Conservation (phyloP, 1,284 basidiomycete genomes). For the Ganoderma leucocontextum region DNA sequence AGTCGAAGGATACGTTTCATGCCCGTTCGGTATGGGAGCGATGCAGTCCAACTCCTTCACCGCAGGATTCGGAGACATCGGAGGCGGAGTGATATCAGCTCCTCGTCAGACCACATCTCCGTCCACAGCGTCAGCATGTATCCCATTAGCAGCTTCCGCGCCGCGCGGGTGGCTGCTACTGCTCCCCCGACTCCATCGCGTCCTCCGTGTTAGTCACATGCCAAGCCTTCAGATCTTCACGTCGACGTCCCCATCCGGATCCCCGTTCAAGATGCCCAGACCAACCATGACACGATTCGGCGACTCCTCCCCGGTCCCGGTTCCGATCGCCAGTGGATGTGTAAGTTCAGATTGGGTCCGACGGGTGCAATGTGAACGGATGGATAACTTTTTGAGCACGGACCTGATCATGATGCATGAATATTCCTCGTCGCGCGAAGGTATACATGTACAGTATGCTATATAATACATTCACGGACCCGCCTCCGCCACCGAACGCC, state of each 20-base stretch:
- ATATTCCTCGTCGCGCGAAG: too few relatives aligned
- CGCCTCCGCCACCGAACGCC: too few relatives aligned
- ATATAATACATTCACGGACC: too few relatives aligned
- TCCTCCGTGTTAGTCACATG: not conserved
- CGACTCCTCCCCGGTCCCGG: not conserved
- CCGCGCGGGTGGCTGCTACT: not conserved
- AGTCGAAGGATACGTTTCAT: too few relatives aligned
- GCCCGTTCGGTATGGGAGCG: slow-evolving; percentile 6
- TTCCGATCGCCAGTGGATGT: not conserved
- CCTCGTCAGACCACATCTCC: not conserved
- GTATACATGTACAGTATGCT: too few relatives aligned
- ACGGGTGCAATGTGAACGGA: too few relatives aligned
- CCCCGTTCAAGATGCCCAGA: not conserved
- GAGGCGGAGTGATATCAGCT: not conserved
- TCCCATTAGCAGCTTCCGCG: not conserved
- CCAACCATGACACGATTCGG: not conserved
- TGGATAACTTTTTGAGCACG: too few relatives aligned
- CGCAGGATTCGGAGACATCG: not conserved
- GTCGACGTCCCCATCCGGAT: slow-evolving; percentile 15
- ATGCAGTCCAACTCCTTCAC: not conserved
- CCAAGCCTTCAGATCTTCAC: not conserved
- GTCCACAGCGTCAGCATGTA: not conserved
- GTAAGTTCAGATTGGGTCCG: too few relatives aligned
- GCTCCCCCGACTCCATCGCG: not conserved
- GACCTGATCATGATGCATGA: too few relatives aligned